These are phyloP conservation scores for Clohesyomyces aquaticus DNA, from an alignment of 495 filamentous ascomycete species.

Conservation along the genomic window DNA sequence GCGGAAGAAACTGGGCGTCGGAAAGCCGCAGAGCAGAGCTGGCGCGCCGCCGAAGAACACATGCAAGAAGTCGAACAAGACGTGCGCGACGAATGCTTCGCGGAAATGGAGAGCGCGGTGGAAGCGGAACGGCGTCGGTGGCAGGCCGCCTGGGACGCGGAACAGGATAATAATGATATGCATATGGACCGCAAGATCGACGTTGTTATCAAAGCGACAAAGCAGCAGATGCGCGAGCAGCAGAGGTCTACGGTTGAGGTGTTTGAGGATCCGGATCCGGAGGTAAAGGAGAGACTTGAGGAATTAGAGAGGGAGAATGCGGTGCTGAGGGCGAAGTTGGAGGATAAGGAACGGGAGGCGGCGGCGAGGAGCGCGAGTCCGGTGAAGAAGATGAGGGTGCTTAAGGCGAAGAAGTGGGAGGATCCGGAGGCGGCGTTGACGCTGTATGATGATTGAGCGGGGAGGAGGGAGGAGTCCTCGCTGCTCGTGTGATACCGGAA, in stretches of 20 bases:
- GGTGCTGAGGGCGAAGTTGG: slow-evolving; percentile 43
- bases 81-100: slow-evolving; percentile 85
- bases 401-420: slow-evolving; percentile 50
- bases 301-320: slow-evolving; percentile 48
- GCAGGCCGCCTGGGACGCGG: slow-evolving; percentile 71
- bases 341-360: slow-evolving; percentile 41
- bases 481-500: neutral
- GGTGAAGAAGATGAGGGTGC: slow-evolving; percentile 49
- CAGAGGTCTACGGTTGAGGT: slow-evolving; percentile 24
- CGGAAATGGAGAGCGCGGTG: slow-evolving; percentile 79
- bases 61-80: slow-evolving; percentile 76
- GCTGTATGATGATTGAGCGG: slow-evolving; percentile 16
- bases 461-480: neutral
- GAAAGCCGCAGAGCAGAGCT: slow-evolving; percentile 48
- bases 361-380: slow-evolving; percentile 42
- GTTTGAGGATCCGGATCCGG: slow-evolving; percentile 39
- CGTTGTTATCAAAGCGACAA: slow-evolving; percentile 64
- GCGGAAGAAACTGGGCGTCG: slow-evolving; percentile 65
- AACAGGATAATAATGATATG: slow-evolving; percentile 70
- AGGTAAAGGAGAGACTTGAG: slow-evolving; percentile 28
- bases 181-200: slow-evolving; percentile 91
- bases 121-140: slow-evolving; percentile 74
- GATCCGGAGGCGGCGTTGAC: slow-evolving; percentile 32
- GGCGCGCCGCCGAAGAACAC: slow-evolving; percentile 62
- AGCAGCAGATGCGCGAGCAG: slow-evolving; percentile 32